Percentiles rank a stretch among this genome's conserved stretches.
Evolutionary conservation across 208 protist species (phyloP).

Genomic region (Crithidia thermophila): DNA sequence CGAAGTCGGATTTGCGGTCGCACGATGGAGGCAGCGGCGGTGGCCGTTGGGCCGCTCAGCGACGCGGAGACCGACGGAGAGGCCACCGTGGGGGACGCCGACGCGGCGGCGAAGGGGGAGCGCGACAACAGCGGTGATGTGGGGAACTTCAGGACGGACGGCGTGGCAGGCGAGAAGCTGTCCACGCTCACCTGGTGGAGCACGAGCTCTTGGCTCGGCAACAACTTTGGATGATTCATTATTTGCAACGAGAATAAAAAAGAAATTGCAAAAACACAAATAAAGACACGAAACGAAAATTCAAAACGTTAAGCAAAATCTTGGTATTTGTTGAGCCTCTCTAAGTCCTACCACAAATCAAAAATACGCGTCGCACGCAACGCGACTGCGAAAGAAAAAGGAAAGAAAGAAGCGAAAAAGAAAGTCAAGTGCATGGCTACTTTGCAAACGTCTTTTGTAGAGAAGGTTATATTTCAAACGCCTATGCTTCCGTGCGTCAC

Average conservation of each 20-base stretch:
- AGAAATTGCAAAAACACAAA: neutral
- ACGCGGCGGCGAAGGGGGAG: constrained; percentile 19
- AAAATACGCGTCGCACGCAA: neutral
- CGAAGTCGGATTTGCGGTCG: constrained; percentile 50
- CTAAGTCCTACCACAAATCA: no score
- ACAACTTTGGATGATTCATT: constrained; percentile 57
- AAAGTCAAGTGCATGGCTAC: neutral
- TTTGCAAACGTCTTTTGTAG: neutral
- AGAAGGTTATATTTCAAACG: no score
- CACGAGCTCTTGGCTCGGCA: constrained; percentile 65
- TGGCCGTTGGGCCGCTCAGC: constrained; percentile 25
- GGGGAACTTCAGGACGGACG: constrained; percentile 28
- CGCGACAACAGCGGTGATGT: constrained; percentile 27
- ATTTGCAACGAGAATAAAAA: neutral
- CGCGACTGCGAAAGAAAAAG: neutral
- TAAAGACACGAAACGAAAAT: neutral
- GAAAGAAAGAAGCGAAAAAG: neutral
- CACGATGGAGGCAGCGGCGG: constrained; percentile 58
- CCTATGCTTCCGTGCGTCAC: neutral
- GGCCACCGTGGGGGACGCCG: neutral
- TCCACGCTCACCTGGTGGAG: constrained; percentile 61
- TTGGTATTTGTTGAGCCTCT: no score
- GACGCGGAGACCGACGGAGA: constrained; percentile 11
- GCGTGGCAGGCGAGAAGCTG: constrained; percentile 32
- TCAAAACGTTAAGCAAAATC: no score